Evolutionary conservation across 352 stramenopile genomes (phyloP), one percentile per base, ranked within the genome.

Genomic region (Lagenidium sp.): DNA sequence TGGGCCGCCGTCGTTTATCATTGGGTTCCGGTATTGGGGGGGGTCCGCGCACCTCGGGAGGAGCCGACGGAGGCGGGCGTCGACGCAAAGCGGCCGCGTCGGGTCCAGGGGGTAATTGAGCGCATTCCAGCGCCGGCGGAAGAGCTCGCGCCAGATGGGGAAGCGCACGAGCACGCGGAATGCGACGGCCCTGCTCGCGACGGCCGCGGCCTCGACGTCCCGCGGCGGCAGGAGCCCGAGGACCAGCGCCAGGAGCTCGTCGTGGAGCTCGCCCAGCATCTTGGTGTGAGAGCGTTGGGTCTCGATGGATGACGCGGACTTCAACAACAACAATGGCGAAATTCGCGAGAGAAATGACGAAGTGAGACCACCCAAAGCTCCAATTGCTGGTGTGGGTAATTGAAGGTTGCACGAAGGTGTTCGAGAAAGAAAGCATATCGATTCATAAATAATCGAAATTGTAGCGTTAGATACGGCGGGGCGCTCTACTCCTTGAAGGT

Each of bases 91-190:
- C 15, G 1, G 16, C 18, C 12, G 29, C 22, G 21, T 36, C 30
- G 50, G 46, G 43, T 34, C 11, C 60, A 47, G 68, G 68, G 69
- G 24, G 38, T 21, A 87, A 43, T 88, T 88, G 22, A 83, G 61
- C 46, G 52, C 50, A 8, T 65, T 60, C 76, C 76, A 88, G 7
- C 68, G 72, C 15, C 53, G 55, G 18, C 51, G 59, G 39, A 88
- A 88, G 21, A 85, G 60, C 38, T 53, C 38, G 39, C 65, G 74
- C 76, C 76, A 88, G 47, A 88, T 55, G 11, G 72, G 60, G 25
- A 78, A 85, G n/a, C 32, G 38, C 29, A 63, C 65, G 13, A 88
- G 20, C 26, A 85, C 70, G 15, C 72, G 36, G 1, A 44, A 41
- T 44, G 63, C 60, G 21, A 88, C 56, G 16, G 54, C 28, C 28